Evolutionary conservation across 257 asterid genomes (phyloP).

Genomic region (Solanum tacnaense): DNA sequence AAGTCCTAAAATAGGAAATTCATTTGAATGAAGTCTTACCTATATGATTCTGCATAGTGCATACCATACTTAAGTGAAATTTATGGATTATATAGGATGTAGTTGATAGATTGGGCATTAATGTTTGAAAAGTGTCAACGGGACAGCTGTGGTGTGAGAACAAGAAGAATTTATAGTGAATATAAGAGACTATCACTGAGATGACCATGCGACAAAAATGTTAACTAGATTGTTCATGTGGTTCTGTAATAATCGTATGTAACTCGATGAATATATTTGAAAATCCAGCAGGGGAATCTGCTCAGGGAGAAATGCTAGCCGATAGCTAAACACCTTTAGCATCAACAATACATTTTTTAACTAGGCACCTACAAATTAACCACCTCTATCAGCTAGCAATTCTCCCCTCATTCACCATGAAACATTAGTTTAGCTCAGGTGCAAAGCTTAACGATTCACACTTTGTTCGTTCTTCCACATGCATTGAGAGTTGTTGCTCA

Average conservation of each 20-base stretch:
- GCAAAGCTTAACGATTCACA: background rate
- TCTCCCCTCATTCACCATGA: background rate
- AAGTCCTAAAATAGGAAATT: background rate
- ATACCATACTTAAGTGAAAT: background rate
- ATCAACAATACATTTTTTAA: background rate
- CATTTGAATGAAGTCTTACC: background rate
- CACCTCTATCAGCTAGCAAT: background rate
- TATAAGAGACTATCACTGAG: background rate
- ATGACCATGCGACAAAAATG: background rate
- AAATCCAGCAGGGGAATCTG: background rate
- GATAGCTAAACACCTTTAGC: background rate
- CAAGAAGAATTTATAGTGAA: background rate
- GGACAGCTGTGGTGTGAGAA: background rate
- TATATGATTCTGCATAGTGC: background rate
- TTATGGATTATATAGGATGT: background rate
- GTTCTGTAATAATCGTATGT: background rate
- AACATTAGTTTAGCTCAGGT: background rate
- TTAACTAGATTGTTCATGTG: background rate
- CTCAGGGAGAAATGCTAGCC: background rate
- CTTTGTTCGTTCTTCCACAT: background rate
- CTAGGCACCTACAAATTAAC: background rate
- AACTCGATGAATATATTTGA: background rate
- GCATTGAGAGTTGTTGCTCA: background rate
- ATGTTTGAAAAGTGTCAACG: background rate
- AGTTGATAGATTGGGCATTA: background rate